These are phyloP conservation scores for Hyaloscypha hepaticicola DNA, from an alignment of 495 filamentous ascomycete species.

Conservation along the genomic window DNA sequence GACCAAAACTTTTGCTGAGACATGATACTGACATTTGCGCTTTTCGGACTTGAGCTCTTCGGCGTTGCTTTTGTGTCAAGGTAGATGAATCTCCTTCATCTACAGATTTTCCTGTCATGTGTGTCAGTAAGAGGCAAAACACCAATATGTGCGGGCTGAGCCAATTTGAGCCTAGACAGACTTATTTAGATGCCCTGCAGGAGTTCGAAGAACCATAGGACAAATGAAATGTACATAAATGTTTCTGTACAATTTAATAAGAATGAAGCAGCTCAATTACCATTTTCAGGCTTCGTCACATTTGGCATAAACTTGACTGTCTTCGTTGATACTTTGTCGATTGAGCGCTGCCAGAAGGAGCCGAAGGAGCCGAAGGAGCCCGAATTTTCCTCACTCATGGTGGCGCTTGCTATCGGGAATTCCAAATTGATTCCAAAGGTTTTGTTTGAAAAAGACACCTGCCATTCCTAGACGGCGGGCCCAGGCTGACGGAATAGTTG, in stretches of 20 bases:
- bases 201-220: background rate
- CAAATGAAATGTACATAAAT: background rate
- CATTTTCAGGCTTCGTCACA: conserved; percentile 12
- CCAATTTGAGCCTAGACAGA: background rate
- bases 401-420: background rate
- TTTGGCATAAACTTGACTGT: conserved; percentile 28
- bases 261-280: conserved; percentile 5
- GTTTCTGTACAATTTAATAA: background rate
- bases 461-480: no score
- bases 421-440: conserved; percentile 13
- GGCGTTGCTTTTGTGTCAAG: conserved; percentile 38
- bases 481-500: background rate
- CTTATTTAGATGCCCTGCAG: background rate
- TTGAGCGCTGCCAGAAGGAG: conserved; percentile 18
- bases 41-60: conserved; percentile 48
- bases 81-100: conserved; percentile 8
- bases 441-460: background rate
- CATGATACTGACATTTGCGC: conserved; percentile 42
- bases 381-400: conserved; percentile 12
- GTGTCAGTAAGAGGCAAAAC: conserved; percentile 6
- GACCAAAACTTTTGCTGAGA: background rate
- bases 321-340: conserved; percentile 45
- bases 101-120: conserved; percentile 13
- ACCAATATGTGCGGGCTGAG: background rate
- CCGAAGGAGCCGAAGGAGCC: conserved; percentile 8